phyloP scores from a whole-genome alignment of 345 rosid genomes.

The Euclidium syriacum region DNA sequence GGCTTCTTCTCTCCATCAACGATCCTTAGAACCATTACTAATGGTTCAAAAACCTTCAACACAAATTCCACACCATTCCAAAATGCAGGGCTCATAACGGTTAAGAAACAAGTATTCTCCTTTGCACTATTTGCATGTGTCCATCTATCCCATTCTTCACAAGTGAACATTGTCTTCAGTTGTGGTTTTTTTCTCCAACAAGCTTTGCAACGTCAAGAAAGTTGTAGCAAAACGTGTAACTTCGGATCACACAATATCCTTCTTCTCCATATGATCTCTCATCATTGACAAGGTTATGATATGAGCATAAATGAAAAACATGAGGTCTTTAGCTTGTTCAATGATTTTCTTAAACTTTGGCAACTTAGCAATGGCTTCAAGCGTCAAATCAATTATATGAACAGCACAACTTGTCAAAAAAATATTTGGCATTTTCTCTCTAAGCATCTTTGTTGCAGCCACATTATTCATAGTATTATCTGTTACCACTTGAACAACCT shows the following conservation, averaged over 20 bases:
- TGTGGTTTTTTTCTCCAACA: not conserved
- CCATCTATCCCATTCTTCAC: not conserved
- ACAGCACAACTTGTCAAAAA: constrained; percentile 1
- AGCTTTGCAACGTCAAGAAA: not conserved
- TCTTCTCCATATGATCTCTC: not conserved
- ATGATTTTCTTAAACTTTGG: not conserved
- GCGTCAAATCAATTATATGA: not conserved
- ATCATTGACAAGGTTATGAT: not conserved
- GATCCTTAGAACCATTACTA: not conserved
- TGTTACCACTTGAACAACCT: constrained; percentile 1
- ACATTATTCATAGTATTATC: not conserved
- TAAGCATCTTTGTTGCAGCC: not conserved
- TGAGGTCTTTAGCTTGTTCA: not conserved
- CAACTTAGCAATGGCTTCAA: not conserved
- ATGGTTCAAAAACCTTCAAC: not conserved
- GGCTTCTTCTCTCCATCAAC: constrained; percentile 5
- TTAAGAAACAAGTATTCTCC: not conserved
- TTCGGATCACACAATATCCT: not conserved
- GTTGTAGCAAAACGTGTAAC: not conserved
- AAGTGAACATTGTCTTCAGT: not conserved
- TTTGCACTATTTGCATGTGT: not conserved
- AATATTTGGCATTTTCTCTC: not conserved
- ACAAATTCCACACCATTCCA: not conserved
- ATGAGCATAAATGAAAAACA: not conserved
- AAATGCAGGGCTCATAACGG: not conserved